Percentiles rank a stretch among this genome's conserved stretches.
phyloP scores from a whole-genome alignment of 2,329 filamentous ascomycete genomes.

The Penicillium expansum region DNA sequence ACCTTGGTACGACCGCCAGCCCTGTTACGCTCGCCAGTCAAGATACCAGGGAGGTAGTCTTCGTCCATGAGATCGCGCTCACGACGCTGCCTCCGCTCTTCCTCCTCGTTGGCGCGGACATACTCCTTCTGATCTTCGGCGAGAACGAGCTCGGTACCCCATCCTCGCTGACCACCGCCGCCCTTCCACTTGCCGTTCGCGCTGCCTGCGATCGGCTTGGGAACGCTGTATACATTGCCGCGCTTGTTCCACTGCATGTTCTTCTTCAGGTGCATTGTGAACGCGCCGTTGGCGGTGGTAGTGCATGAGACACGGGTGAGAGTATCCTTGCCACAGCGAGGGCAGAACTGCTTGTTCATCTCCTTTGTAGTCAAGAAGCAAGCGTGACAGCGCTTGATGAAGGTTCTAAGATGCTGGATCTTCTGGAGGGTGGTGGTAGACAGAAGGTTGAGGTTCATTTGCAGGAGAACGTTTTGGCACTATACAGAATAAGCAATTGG shows the following conservation, averaged over 20 bases:
- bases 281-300: slow-evolving; percentile 75
- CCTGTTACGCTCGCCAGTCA: slow-evolving; percentile 73
- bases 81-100: slow-evolving; percentile 58
- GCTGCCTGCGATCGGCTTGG: slow-evolving; percentile 80
- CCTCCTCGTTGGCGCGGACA: slow-evolving; percentile 59
- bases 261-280: slow-evolving; percentile 82
- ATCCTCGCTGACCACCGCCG: slow-evolving; percentile 77
- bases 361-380: slow-evolving; percentile 85
- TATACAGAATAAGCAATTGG: slow-evolving; percentile 17
- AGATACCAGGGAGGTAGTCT: slow-evolving; percentile 80
- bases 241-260: slow-evolving; percentile 97
- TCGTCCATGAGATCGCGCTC: slow-evolving; percentile 90
- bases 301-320: slow-evolving; percentile 82
- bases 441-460: slow-evolving; percentile 89
- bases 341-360: slow-evolving; percentile 88
- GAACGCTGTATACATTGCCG: slow-evolving; percentile 88
- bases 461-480: slow-evolving; percentile 82
- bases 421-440: slow-evolving; percentile 70
- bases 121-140: slow-evolving; percentile 98
- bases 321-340: slow-evolving; percentile 82
- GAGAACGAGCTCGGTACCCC: slow-evolving; percentile 79
- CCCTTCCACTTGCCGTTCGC: slow-evolving; percentile 70
- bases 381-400: slow-evolving; percentile 87
- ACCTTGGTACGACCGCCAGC: slow-evolving; percentile 69
- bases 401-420: slow-evolving; percentile 81